Evolutionary conservation across 2,329 filamentous ascomycete species (phyloP), one percentile per base, ranked within the genome.

Genomic region (Bipolaris bicolor): DNA sequence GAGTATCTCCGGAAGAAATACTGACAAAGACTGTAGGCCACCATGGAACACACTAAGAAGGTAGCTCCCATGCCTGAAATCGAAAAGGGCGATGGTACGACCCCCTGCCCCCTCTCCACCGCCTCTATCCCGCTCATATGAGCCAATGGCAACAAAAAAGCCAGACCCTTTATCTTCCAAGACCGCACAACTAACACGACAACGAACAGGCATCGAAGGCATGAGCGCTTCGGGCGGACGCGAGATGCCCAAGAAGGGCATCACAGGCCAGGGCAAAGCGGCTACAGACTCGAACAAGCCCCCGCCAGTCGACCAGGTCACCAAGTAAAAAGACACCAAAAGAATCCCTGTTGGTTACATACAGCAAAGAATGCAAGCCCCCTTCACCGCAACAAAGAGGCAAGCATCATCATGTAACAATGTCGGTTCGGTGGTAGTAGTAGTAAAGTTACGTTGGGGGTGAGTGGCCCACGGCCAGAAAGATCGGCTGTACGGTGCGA

Each of bases 71-170:
- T 72, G 50, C 77, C 77, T 39, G 70, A 75, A 41, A 51, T 61
- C 31, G 76, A 79, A 63, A 76, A 77, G 58, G 77, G 77, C 56
- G 71, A 71, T 54, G 72, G 70, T 72, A 70, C 33, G 61, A 62
- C 56, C 49, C 37, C 43, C 40, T 5, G 6, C 50, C 33, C 36
- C 47, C 11, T 16, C 36, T 29, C 40, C 22, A 31, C 16, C 41
- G 13, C 34, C 47, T 40, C 31, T 26, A 22, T 22, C 20, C 20
- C 15, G 7, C 34, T 11, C 11, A 24, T 9, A 24, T 13, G 37
- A 43, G 10, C 22, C 37, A 37, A 29, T 39, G 34, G 31, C 15
- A 15, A n/a, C n/a, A 33, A 20, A 34, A 31, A 29, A 10, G 6
- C 3, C 33, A 41, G n/a, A 51, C 41, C 31, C 39, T 10, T 10